Evolutionary conservation across 305 asterid species (phyloP).

Genomic region (Solanum chacoense): DNA sequence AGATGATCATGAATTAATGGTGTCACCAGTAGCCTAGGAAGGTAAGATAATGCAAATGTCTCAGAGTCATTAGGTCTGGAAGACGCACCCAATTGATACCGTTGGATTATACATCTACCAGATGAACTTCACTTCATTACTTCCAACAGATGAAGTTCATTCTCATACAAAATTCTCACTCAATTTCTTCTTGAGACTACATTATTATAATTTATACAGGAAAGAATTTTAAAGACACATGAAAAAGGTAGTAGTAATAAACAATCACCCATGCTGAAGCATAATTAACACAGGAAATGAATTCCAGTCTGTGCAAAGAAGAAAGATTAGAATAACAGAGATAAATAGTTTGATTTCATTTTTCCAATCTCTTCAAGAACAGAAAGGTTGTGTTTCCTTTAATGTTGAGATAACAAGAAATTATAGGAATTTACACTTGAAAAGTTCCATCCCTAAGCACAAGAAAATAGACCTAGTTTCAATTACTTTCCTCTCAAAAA

Average conservation of each 20-base stretch:
- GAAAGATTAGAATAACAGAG: not conserved
- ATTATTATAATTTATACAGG: not conserved
- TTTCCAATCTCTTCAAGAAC: not conserved
- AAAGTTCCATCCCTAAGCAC: not conserved
- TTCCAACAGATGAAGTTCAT: not conserved
- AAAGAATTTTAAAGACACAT: not conserved
- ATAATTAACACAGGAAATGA: not conserved
- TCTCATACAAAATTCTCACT: not conserved
- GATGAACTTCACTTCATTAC: not conserved
- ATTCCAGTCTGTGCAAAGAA: not conserved
- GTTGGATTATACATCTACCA: not conserved
- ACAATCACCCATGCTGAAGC: not conserved
- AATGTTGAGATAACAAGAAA: not conserved
- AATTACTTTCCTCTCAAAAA: not conserved
- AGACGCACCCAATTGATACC: not conserved
- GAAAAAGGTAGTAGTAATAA: not conserved
- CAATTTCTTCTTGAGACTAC: not conserved
- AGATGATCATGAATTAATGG: not conserved
- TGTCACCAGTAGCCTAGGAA: not conserved
- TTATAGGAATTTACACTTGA: not conserved
- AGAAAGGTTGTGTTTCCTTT: not conserved
- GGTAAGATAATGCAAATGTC: not conserved
- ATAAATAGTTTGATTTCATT: not conserved
- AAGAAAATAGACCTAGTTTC: not conserved
- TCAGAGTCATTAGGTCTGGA: not conserved